Base-by-base conservation (phyloP, 768 basidiomycete species). In the Trametes villosa region DNA sequence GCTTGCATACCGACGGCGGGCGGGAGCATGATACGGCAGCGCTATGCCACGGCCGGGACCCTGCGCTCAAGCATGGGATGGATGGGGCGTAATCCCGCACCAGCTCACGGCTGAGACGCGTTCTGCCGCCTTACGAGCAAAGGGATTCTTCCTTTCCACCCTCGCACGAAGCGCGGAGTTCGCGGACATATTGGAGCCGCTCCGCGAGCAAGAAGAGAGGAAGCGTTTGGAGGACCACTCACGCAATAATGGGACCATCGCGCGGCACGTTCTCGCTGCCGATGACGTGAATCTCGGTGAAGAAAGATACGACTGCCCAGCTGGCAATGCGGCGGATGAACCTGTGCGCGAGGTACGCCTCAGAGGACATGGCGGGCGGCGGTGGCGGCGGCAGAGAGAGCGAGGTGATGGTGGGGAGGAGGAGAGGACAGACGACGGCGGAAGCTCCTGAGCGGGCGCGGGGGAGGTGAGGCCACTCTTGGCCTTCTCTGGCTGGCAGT, bases 201-300 rank as follows among this genome's bases (percentile, higher is more conserved):
- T 8, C 30, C 4, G 48, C 31, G n/a, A 33, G 13, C n/a, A 31
- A 20, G 9, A 33, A 20, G 9, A 49, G 2, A 33, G n/a, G 55
- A 55, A 18, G 34, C 29, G n/a, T 53, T 27, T 36, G 8, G 27
- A 31, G 31, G 15, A 31, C 45, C 27, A 85, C 89, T 73, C 78
- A 96, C 93, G 96, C 88, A 66, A 98, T 91, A 67, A 97, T 86
- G n/a, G 95, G 94, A 1, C 94, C 95, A 62, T 89, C 81, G 68
- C 72, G 75, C 3, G 96, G 95, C 15, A 98, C 92, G 72, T 96
- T 89, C 74, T 96, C 94, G 41, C 82, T 86, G 49, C 92, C 94
- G 62, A 96, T 83, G 59, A 97, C 86, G 68, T 86, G 88, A 48
- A 97, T 83, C 73, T 94, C 89, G 0, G 85, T 85, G 80, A 96